These are phyloP conservation scores for Boletellus deceptivus DNA, from an alignment of 1,284 basidiomycete species.

Conservation along the genomic window DNA sequence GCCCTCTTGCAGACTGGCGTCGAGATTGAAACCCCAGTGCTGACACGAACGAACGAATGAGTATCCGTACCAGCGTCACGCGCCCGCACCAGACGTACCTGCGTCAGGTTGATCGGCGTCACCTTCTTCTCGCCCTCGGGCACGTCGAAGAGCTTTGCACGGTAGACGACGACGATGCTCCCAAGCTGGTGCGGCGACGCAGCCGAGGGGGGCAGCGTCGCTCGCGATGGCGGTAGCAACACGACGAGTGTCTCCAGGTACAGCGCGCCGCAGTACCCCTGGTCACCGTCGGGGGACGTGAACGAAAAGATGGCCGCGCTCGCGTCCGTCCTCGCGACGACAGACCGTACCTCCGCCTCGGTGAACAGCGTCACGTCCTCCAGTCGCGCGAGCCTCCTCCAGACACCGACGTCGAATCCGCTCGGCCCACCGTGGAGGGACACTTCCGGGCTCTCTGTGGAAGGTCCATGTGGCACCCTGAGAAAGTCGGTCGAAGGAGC, in stretches of 20 bases:
- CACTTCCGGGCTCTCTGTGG: slow-evolving; percentile 54
- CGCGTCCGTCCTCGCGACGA: slow-evolving; percentile 23
- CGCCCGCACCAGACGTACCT: slow-evolving; percentile 39
- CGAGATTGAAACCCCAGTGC: slow-evolving; percentile 82
- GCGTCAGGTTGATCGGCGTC: slow-evolving; percentile 71
- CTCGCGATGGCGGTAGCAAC: slow-evolving; percentile 43
- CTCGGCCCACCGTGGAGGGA: slow-evolving; percentile 69
- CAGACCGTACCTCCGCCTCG: slow-evolving; percentile 44
- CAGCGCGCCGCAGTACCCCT: slow-evolving; percentile 64
- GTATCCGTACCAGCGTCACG: background rate
- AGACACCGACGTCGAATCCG: slow-evolving; percentile 59
- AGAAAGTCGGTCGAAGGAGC: no score
- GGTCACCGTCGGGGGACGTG: slow-evolving; percentile 63
- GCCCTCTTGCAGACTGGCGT: slow-evolving; percentile 53
- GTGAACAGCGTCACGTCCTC: slow-evolving; percentile 55
- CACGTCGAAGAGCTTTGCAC: slow-evolving; percentile 54
- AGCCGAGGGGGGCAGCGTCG: slow-evolving; percentile 29
- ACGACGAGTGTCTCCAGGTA: slow-evolving; percentile 59
- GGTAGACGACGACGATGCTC: slow-evolving; percentile 62
- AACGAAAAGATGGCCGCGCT: slow-evolving; percentile 52
- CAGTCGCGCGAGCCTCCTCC: slow-evolving; percentile 45
- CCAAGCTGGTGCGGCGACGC: slow-evolving; percentile 53
- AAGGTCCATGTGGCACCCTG: no score
- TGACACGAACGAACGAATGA: slow-evolving; percentile 25
- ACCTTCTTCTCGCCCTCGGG: slow-evolving; percentile 38